Evolutionary conservation across 2,329 filamentous ascomycete genomes (phyloP).

Genomic region (Verticillium longisporum): DNA sequence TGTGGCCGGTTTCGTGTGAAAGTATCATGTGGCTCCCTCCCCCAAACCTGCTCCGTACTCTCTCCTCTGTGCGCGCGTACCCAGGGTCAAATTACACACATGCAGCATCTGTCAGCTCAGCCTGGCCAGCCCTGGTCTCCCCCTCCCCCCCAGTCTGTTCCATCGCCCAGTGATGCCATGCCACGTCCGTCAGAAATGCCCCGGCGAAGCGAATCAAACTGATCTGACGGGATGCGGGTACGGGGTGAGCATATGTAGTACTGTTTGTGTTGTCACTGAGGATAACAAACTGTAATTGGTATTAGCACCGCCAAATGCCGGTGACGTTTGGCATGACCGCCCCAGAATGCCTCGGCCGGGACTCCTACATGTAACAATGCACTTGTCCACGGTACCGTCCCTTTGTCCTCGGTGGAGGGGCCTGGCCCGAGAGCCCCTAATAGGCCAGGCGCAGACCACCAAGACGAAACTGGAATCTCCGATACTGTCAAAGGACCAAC

Average conservation of each 20-base stretch:
- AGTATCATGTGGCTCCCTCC: not conserved
- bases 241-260: not conserved
- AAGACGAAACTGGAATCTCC: not conserved
- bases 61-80: not conserved
- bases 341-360: not conserved
- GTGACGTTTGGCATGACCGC: not conserved
- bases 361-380: not conserved
- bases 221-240: not conserved
- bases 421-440: not conserved
- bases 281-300: not conserved
- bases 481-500: not conserved
- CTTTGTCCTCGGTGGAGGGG: not conserved
- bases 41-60: not conserved
- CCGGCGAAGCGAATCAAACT: not conserved
- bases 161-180: not conserved
- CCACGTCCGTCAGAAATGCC: not conserved
- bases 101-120: not conserved
- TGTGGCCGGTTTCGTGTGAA: not conserved
- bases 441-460: not conserved
- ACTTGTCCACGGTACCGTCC: not conserved
- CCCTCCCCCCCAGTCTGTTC: not conserved
- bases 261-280: not conserved
- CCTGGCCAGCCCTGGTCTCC: not conserved
- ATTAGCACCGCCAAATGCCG: not conserved
- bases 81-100: not conserved